A percentile compares a stretch with the other conserved stretches of the same genome.
Conservation (phyloP, 176 grass and related monocot genomes). For the Hyparrhenia diplandra region DNA sequence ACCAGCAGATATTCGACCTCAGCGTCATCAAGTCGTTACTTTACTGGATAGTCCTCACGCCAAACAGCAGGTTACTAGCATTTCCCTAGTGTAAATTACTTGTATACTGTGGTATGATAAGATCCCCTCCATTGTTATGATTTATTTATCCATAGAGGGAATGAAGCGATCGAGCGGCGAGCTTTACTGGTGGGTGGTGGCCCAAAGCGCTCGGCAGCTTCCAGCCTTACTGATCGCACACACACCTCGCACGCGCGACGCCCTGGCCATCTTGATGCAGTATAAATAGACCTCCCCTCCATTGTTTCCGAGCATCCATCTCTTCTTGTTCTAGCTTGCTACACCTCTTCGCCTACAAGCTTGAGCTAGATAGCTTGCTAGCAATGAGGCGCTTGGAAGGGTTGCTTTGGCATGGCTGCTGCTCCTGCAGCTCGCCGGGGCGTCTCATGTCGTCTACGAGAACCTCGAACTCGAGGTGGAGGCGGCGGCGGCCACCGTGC, state of each 20-base stretch:
- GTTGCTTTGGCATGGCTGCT: conserved; percentile 32
- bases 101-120: background rate
- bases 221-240: background rate
- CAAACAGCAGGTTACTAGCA: background rate
- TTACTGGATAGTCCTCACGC: background rate
- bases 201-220: background rate
- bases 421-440: conserved; percentile 39
- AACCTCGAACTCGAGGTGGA: conserved; percentile 11
- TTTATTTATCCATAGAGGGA: background rate
- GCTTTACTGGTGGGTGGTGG: background rate
- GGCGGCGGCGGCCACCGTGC: conserved; percentile 10
- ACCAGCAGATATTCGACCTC: background rate
- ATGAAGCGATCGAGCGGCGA: background rate
- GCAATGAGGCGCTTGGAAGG: conserved; percentile 25
- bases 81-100: too few relatives aligned
- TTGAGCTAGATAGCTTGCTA: background rate
- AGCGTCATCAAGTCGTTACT: background rate
- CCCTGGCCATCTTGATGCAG: background rate
- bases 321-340: background rate
- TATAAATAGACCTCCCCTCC: conserved; percentile 37
- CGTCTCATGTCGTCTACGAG: conserved; percentile 46
- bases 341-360: background rate
- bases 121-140: background rate
- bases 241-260: background rate
- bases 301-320: conserved; percentile 13